Conservation (phyloP, 495 filamentous ascomycete species). For the Aspergillus sclerotiicarbonarius region DNA sequence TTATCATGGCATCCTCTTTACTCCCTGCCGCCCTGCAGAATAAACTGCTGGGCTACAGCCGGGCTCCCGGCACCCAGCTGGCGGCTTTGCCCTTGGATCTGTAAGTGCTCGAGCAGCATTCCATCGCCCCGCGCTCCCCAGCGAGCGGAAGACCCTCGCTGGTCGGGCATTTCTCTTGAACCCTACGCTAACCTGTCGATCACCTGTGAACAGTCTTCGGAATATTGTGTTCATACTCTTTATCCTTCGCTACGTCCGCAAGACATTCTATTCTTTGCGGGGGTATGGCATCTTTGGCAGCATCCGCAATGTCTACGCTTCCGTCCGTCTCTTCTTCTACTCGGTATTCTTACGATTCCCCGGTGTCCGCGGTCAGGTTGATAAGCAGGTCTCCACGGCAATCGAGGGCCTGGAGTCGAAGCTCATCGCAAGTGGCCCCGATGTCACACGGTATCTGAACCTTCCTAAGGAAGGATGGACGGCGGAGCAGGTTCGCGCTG, state of each 20-base stretch:
- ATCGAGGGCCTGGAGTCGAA: constrained; percentile 71
- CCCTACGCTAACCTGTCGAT: neutral
- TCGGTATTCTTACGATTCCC: constrained; percentile 82
- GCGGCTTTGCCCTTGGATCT: constrained; percentile 73
- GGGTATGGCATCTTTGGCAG: constrained; percentile 87
- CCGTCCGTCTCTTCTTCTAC: constrained; percentile 69
- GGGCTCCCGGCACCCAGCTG: constrained; percentile 55
- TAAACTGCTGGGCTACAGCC: constrained; percentile 43
- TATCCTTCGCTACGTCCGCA: constrained; percentile 80
- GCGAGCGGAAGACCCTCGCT: neutral
- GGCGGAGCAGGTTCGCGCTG: constrained; percentile 71
- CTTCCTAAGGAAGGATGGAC: constrained; percentile 87
- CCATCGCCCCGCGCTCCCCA: constrained; percentile 14
- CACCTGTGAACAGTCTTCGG: constrained; percentile 55
- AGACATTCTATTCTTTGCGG: constrained; percentile 75
- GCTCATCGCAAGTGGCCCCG: constrained; percentile 71
- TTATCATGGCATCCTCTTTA: constrained; percentile 36
- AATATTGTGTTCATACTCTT: constrained; percentile 92
- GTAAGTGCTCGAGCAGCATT: constrained; percentile 51
- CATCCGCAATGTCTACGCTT: constrained; percentile 65
- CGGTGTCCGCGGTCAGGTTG: constrained; percentile 77
- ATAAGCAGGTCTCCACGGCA: constrained; percentile 71
- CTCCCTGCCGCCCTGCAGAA: constrained; percentile 42
- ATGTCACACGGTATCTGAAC: constrained; percentile 67
- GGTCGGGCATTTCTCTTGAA: neutral